These are phyloP conservation scores for Jatropha multifida DNA, from an alignment of 441 rosid genomes.

Conservation along the genomic window DNA sequence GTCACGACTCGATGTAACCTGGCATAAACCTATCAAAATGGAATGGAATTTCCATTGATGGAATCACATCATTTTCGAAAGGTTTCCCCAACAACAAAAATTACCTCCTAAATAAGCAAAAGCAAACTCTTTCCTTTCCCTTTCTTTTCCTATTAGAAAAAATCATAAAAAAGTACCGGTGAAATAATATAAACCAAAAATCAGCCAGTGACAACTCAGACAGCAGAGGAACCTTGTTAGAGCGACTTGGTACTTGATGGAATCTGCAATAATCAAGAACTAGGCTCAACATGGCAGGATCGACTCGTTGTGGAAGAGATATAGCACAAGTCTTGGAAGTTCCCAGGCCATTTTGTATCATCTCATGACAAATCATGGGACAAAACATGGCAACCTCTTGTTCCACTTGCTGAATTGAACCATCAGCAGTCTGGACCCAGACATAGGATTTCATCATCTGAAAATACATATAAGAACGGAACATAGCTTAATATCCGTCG, in stretches of 20 bases:
- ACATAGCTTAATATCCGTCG: constrained; percentile 17
- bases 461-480: constrained; percentile 8
- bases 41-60: constrained; percentile 11
- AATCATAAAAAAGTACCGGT: background rate
- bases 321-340: constrained; percentile 61
- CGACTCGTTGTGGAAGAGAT: constrained; percentile 60
- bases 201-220: constrained; percentile 23
- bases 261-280: constrained; percentile 70
- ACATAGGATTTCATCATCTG: constrained; percentile 64
- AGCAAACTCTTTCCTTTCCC: constrained; percentile 8
- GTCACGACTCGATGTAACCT: background rate
- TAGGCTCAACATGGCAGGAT: constrained; percentile 51
- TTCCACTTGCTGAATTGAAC: constrained; percentile 71
- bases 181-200: constrained; percentile 7
- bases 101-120: constrained; percentile 30
- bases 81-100: constrained; percentile 33
- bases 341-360: constrained; percentile 56
- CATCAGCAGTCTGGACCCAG: constrained; percentile 68
- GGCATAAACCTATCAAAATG: background rate
- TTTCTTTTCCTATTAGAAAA: background rate
- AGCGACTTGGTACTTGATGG: constrained; percentile 66
- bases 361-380: constrained; percentile 61
- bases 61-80: constrained; percentile 18
- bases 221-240: constrained; percentile 53
- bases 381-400: constrained; percentile 80